Evolutionary conservation across 164 flowering plant species (phyloP), one percentile per base, ranked within the genome.

Genomic region (Protea cynaroides): DNA sequence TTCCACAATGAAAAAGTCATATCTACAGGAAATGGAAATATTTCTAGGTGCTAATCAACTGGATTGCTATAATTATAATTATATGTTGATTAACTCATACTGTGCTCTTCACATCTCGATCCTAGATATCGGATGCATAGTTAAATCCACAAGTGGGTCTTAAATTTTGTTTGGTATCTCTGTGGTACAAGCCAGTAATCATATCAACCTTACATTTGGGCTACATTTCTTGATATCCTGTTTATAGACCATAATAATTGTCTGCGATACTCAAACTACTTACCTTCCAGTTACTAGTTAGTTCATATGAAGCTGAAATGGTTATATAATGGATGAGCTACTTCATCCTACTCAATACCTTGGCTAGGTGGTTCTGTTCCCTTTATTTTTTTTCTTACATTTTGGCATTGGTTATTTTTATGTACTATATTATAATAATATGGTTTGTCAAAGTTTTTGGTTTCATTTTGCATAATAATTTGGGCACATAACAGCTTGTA

Each of bases 271-370:
- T 62, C 38, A 25, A 43, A 37, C 25, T 59, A 15, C 24, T 52
- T 49, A 29, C 2, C 52, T 15, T 18, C 17, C 17, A 12, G 29
- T 24, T 54, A 40, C 25, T 25, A 25, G 36, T n/a, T n/a, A n/a
- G 25, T 21, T 50, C 29, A 7, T 34, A 62, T 37, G 11, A 18
- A 62, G 55, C 34, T 62, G 34, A 18, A 50, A 29, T 18, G 21
- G 49, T 15, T 14, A 58, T 49, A 22, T 23, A 12, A 12, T 23
- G 17, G 29, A 12, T 23, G 34, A 24, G 34, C 18, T 65, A n/a
- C 56, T 22, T 58, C 62, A 22, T 65, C 62, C 34, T 19, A 51
- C 37, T 49, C 58, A 23, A 47, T 46, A 22, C 59, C 18, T 37
- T 34, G 5, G 9, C 17, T 63, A 40, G 36, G 14, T 63, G 19